These are phyloP conservation scores for Daldinia childiae DNA, from an alignment of 495 filamentous ascomycete species.

Conservation along the genomic window DNA sequence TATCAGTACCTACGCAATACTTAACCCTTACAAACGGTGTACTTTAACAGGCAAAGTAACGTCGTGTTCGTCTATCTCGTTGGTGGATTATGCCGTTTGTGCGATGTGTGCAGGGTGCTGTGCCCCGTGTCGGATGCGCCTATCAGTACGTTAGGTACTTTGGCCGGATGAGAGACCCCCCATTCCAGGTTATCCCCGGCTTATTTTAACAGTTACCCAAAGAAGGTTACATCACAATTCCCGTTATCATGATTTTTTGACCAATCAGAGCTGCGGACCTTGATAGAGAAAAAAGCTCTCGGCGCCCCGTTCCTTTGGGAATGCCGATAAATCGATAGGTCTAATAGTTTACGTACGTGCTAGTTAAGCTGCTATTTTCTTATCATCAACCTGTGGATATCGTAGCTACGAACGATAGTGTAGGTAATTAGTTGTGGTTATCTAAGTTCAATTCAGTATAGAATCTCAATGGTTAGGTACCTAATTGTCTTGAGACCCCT, in stretches of 20 bases:
- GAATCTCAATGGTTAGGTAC: too few relatives aligned
- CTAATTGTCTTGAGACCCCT: background rate
- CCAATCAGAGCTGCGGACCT: constrained; percentile 22
- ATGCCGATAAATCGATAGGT: background rate
- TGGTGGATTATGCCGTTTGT: constrained; percentile 4
- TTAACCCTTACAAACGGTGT: background rate
- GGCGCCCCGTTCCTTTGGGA: constrained; percentile 22
- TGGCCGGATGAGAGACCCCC: constrained; percentile 5
- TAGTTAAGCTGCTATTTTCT: background rate
- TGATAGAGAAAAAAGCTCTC: constrained; percentile 13
- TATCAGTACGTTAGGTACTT: constrained; percentile 15
- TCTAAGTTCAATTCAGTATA: too few relatives aligned
- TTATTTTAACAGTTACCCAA: constrained; percentile 6
- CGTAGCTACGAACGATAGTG: background rate
- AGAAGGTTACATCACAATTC: constrained; percentile 33
- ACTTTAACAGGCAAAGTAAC: constrained; percentile 18
- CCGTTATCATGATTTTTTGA: constrained; percentile 29
- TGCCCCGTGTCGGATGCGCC: constrained; percentile 19
- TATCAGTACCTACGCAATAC: background rate
- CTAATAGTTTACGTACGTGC: background rate
- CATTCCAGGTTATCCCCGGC: constrained; percentile 29
- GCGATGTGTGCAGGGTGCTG: constrained; percentile 1
- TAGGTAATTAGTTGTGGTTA: too few relatives aligned
- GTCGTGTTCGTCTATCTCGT: constrained; percentile 18
- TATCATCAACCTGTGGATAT: background rate